Percentiles rank a stretch among this genome's conserved stretches.
Conservation (phyloP, 179 eudicot species). For the Gypsophila paniculata region DNA sequence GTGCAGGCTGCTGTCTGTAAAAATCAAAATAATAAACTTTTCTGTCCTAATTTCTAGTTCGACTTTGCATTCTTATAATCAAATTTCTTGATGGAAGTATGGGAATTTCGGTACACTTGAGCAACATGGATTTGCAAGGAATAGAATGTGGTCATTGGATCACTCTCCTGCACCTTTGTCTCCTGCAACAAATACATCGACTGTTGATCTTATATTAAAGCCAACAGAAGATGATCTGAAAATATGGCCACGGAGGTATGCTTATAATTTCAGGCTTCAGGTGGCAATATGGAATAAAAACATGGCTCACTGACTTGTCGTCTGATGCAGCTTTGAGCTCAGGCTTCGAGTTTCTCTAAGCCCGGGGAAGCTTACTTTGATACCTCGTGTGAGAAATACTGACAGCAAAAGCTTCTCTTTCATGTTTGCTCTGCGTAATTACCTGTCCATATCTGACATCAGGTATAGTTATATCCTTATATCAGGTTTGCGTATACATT, state of each 20-base stretch:
- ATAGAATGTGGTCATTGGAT: constrained; percentile 55
- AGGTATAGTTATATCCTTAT: constrained; percentile 35
- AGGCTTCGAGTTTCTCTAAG: constrained; percentile 53
- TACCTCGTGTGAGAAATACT: constrained; percentile 60
- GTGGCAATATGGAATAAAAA: neutral
- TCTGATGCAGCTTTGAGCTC: constrained; percentile 56
- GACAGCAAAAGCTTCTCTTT: constrained; percentile 58
- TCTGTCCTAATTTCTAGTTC: constrained; percentile 2
- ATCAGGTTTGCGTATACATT: constrained; percentile 8
- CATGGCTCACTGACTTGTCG: neutral
- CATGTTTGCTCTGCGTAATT: constrained; percentile 54
- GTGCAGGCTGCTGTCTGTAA: constrained; percentile 12
- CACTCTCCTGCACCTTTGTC: constrained; percentile 35
- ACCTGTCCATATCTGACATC: constrained; percentile 60
- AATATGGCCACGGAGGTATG: constrained; percentile 57
- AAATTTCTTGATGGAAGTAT: constrained; percentile 40
- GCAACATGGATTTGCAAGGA: constrained; percentile 57
- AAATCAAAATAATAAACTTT: neutral
- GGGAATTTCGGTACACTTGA: constrained; percentile 56
- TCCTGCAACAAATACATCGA: constrained; percentile 37
- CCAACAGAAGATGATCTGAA: constrained; percentile 44
- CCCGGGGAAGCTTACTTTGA: constrained; percentile 58
- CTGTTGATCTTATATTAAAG: constrained; percentile 52
- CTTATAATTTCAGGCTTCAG: constrained; percentile 1
- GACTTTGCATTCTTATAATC: constrained; percentile 22